phyloP scores from a whole-genome alignment of 306 rosid species.

The Phaseolus lunatus region DNA sequence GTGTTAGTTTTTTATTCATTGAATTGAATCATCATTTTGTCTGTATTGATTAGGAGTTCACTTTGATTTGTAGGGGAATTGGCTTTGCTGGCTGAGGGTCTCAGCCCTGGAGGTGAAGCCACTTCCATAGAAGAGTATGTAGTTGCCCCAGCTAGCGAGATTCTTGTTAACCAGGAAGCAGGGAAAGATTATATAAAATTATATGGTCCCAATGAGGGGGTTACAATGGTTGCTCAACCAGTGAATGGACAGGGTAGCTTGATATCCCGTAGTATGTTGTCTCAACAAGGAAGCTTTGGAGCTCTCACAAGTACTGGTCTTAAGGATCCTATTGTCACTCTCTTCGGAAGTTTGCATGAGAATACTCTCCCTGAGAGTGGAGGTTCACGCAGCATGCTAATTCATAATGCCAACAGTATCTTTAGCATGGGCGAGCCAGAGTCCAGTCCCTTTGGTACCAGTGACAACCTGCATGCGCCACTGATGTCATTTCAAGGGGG shows the following conservation, averaged over 20 bases:
- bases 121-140: slow-evolving; percentile 87
- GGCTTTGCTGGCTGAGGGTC: slow-evolving; percentile 98
- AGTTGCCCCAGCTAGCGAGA: slow-evolving; percentile 83
- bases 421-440: slow-evolving; percentile 70
- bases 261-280: slow-evolving; percentile 73
- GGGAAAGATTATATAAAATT: slow-evolving; percentile 75
- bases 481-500: slow-evolving; percentile 74
- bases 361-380: slow-evolving; percentile 65
- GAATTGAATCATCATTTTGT: background rate
- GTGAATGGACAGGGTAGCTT: slow-evolving; percentile 80
- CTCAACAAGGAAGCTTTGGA: slow-evolving; percentile 83
- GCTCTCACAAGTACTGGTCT: slow-evolving; percentile 52
- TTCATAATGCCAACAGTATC: slow-evolving; percentile 73
- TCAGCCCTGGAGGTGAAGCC: slow-evolving; percentile 84
- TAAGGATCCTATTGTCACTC: slow-evolving; percentile 89
- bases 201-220: slow-evolving; percentile 85
- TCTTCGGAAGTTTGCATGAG: slow-evolving; percentile 89
- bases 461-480: slow-evolving; percentile 74
- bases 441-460: slow-evolving; percentile 65
- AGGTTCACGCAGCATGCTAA: slow-evolving; percentile 72
- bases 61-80: slow-evolving; percentile 75
- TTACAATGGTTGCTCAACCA: slow-evolving; percentile 86
- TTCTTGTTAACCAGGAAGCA: slow-evolving; percentile 61
- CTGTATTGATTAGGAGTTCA: slow-evolving; percentile 23
- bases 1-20: background rate